Evolutionary conservation across 352 stramenopile species (phyloP).

Genomic region (Vaucheria bursata): DNA sequence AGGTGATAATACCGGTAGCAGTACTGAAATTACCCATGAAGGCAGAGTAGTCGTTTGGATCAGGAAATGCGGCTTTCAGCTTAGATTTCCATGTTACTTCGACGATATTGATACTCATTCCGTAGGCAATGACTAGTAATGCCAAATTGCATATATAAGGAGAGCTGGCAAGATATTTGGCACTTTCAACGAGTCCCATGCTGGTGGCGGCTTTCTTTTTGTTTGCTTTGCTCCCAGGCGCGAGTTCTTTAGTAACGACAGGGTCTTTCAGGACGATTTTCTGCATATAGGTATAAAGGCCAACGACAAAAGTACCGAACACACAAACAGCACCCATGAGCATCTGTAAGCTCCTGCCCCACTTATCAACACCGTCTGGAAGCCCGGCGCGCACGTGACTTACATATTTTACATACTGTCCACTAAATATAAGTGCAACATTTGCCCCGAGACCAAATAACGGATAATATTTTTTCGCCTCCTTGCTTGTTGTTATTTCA

Average conservation of each 20-base stretch:
- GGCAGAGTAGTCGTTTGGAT: slow-evolving; percentile 71
- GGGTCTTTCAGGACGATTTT: slow-evolving; percentile 51
- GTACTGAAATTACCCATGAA: slow-evolving; percentile 78
- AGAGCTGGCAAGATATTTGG: slow-evolving; percentile 64
- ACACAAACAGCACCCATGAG: slow-evolving; percentile 58
- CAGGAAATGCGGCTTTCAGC: slow-evolving; percentile 66
- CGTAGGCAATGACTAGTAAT: slow-evolving; percentile 69
- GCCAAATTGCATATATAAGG: slow-evolving; percentile 69
- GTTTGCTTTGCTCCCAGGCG: slow-evolving; percentile 10
- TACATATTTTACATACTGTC: slow-evolving; percentile 68
- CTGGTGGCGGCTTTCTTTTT: slow-evolving; percentile 59
- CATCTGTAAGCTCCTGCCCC: slow-evolving; percentile 63
- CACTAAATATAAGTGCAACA: slow-evolving; percentile 69
- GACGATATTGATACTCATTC: slow-evolving; percentile 80
- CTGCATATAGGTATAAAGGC: slow-evolving; percentile 47
- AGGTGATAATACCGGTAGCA: slow-evolving; percentile 57
- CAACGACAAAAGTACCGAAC: slow-evolving; percentile 40
- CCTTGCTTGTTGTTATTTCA: slow-evolving; percentile 62
- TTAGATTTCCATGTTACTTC: slow-evolving; percentile 76
- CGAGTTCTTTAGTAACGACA: slow-evolving; percentile 52
- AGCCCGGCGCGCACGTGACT: slow-evolving; percentile 54
- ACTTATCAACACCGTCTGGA: slow-evolving; percentile 61
- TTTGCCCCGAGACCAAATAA: slow-evolving; percentile 72
- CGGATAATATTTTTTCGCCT: slow-evolving; percentile 76
- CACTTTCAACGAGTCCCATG: slow-evolving; percentile 58